These are phyloP conservation scores for Aspergillus costaricaensis DNA, from an alignment of 2,329 filamentous ascomycete species.

Conservation along the genomic window DNA sequence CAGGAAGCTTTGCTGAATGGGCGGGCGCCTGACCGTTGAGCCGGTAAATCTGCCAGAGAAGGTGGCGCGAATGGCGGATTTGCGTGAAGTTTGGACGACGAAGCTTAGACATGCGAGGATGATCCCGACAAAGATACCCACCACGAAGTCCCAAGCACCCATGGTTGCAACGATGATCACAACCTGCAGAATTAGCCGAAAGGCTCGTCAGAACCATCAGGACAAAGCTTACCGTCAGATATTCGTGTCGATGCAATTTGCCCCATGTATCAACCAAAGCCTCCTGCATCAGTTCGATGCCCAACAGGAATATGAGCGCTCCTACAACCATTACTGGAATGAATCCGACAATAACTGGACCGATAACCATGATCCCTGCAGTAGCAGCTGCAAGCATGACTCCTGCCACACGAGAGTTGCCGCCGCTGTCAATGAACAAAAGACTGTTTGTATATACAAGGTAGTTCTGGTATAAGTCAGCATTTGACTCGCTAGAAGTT, in stretches of 20 bases:
- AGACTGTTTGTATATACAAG: constrained; percentile 96
- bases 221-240: constrained; percentile 67
- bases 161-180: constrained; percentile 89
- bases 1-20: constrained; percentile 83
- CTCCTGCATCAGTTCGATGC: constrained; percentile 87
- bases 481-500: background rate
- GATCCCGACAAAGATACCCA: constrained; percentile 89
- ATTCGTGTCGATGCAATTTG: constrained; percentile 83
- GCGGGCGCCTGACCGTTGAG: constrained; percentile 89
- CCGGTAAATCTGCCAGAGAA: constrained; percentile 87
- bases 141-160: constrained; percentile 95
- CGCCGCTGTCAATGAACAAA: constrained; percentile 93
- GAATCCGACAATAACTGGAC: constrained; percentile 84
- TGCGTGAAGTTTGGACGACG: constrained; percentile 85
- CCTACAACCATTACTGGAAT: constrained; percentile 98
- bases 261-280: constrained; percentile 86
- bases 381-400: constrained; percentile 80
- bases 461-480: constrained; percentile 70
- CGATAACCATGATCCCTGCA: constrained; percentile 77
- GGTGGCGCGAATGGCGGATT: constrained; percentile 85
- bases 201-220: background rate
- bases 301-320: constrained; percentile 89
- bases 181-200: constrained; percentile 52
- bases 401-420: constrained; percentile 81
- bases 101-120: constrained; percentile 87